Percentiles rank a stretch among this genome's conserved stretches.
Conservation (phyloP, 768 basidiomycete genomes). For the Mycena filopes region DNA sequence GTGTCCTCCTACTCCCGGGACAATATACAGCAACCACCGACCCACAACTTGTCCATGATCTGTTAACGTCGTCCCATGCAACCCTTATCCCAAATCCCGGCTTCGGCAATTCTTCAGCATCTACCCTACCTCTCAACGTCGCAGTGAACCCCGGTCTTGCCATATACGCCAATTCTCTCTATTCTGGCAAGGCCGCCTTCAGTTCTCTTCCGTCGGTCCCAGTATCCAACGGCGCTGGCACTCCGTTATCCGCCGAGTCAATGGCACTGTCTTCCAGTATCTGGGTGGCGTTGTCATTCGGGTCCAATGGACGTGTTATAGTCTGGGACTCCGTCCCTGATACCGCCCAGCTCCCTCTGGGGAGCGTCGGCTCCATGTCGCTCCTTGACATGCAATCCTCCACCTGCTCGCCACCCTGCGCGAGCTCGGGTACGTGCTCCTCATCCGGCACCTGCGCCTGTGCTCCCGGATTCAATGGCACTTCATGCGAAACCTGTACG, state of each 20-base stretch:
- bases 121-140: slow-evolving; percentile 75
- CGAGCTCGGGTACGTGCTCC: slow-evolving; percentile 78
- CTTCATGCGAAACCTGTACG: slow-evolving; percentile 83
- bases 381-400: slow-evolving; percentile 79
- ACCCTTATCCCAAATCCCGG: slow-evolving; percentile 69
- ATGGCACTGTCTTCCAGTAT: slow-evolving; percentile 75
- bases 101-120: slow-evolving; percentile 66
- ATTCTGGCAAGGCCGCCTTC: slow-evolving; percentile 73
- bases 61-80: slow-evolving; percentile 73
- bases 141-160: slow-evolving; percentile 74
- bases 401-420: slow-evolving; percentile 80
- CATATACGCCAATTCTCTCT: slow-evolving; percentile 69
- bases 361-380: slow-evolving; percentile 59
- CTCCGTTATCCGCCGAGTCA: slow-evolving; percentile 65
- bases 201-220: slow-evolving; percentile 64
- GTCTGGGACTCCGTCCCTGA: slow-evolving; percentile 87
- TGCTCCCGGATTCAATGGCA: slow-evolving; percentile 77
- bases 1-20: slow-evolving; percentile 77
- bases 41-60: slow-evolving; percentile 75
- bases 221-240: slow-evolving; percentile 54
- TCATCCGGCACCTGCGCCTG: slow-evolving; percentile 78
- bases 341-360: slow-evolving; percentile 70
- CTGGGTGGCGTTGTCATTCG: slow-evolving; percentile 72
- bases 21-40: slow-evolving; percentile 78
- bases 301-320: slow-evolving; percentile 68